Evolutionary conservation across 306 rosid genomes (phyloP).

Genomic region (Pachyrhizus erosus): DNA sequence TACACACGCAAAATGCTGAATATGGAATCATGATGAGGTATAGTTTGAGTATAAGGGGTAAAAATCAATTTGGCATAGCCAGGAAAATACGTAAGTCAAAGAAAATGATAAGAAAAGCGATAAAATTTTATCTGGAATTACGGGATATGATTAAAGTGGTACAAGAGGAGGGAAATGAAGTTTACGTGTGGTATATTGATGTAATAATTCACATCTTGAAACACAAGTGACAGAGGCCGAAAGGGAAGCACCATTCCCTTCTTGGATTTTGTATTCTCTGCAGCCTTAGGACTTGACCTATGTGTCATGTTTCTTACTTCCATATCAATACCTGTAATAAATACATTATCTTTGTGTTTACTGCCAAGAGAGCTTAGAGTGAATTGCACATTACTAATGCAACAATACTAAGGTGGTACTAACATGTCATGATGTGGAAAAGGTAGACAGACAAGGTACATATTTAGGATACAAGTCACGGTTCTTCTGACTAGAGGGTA

Average conservation of each 20-base stretch:
- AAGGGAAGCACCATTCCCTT: constrained; percentile 65
- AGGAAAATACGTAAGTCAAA: constrained; percentile 21
- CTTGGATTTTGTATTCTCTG: constrained; percentile 39
- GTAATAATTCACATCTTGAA: constrained; percentile 54
- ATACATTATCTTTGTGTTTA: constrained; percentile 7
- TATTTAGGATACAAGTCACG: neutral
- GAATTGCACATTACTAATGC: constrained; percentile 11
- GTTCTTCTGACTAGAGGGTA: neutral
- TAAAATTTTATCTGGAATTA: neutral
- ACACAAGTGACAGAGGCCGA: constrained; percentile 54
- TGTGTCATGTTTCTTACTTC: constrained; percentile 32
- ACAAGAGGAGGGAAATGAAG: constrained; percentile 31
- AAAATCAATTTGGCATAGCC: neutral
- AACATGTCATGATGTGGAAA: constrained; percentile 2
- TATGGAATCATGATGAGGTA: neutral
- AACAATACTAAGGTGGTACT: neutral
- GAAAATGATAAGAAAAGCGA: neutral
- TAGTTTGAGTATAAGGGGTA: neutral
- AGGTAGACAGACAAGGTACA: neutral
- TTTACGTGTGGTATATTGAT: constrained; percentile 56
- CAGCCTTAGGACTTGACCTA: constrained; percentile 20
- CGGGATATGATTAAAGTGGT: neutral
- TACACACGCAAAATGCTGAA: neutral
- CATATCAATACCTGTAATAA: constrained; percentile 40
- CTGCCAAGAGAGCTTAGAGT: constrained; percentile 11